Conservation (phyloP, 805 yeast species). For the Tetrapisispora fleetii region DNA sequence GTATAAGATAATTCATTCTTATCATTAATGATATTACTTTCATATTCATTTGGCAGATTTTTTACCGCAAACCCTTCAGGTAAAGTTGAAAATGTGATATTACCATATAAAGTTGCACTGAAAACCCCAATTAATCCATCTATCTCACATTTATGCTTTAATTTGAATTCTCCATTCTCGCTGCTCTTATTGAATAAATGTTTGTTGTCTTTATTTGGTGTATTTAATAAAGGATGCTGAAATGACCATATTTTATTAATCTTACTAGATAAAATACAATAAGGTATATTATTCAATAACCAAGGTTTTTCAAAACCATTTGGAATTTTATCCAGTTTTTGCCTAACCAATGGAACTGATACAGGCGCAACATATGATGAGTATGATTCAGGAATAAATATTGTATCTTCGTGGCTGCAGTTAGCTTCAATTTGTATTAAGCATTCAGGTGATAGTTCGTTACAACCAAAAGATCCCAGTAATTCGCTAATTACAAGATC, state of each 20-base stretch:
- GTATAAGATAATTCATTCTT: slow-evolving; percentile 23
- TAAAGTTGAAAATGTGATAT: slow-evolving; percentile 31
- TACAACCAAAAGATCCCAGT: slow-evolving; percentile 87
- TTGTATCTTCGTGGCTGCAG: slow-evolving; percentile 34
- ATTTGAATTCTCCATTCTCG: slow-evolving; percentile 29
- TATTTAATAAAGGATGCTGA: slow-evolving; percentile 35
- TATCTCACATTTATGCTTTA: slow-evolving; percentile 41
- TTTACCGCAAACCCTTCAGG: slow-evolving; percentile 17
- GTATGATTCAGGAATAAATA: slow-evolving; percentile 55
- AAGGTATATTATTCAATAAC: slow-evolving; percentile 35
- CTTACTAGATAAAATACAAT: slow-evolving; percentile 37
- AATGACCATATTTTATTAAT: slow-evolving; percentile 53
- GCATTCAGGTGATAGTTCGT: slow-evolving; percentile 83
- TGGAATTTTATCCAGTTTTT: slow-evolving; percentile 18
- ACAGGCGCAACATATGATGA: slow-evolving; percentile 59
- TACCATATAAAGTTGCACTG: slow-evolving; percentile 56
- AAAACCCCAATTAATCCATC: slow-evolving; percentile 76
- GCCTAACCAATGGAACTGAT: slow-evolving; percentile 44
- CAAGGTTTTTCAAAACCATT: slow-evolving; percentile 36
- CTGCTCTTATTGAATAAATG: slow-evolving; percentile 18
- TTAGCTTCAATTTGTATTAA: slow-evolving; percentile 36
- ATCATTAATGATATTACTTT: not conserved
- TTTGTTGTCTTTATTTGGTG: slow-evolving; percentile 8
- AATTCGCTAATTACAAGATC: slow-evolving; percentile 71
- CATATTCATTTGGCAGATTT: not conserved